Conservation (phyloP, 495 filamentous ascomycete genomes). For the Bryoglossum gracile region DNA sequence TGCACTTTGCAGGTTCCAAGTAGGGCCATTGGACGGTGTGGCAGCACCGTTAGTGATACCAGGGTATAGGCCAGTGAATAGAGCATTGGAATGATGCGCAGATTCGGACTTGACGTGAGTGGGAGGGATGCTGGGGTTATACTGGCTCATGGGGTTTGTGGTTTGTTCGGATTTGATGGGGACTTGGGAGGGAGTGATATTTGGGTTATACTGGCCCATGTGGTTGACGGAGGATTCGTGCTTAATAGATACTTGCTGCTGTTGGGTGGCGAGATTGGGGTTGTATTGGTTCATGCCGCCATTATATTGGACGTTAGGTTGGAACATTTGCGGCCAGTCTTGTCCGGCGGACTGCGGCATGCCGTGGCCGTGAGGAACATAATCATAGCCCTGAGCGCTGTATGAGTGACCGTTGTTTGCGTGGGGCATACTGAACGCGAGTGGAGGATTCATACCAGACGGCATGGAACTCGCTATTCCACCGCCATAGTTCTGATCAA, state of each 20-base stretch:
- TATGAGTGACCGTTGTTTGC: slow-evolving; percentile 31
- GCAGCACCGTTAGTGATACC: slow-evolving; percentile 30
- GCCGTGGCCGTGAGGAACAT: slow-evolving; percentile 20
- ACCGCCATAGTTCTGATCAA: slow-evolving; percentile 43
- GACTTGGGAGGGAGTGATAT: not conserved
- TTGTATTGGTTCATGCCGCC: slow-evolving; percentile 53
- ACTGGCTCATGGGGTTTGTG: slow-evolving; percentile 17
- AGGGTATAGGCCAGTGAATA: slow-evolving; percentile 35
- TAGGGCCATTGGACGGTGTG: slow-evolving; percentile 30
- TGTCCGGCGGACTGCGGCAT: slow-evolving; percentile 27
- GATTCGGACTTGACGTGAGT: slow-evolving; percentile 45
- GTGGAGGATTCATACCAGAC: slow-evolving; percentile 48
- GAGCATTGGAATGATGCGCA: slow-evolving; percentile 25
- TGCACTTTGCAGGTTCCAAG: slow-evolving; percentile 37
- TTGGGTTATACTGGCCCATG: not conserved
- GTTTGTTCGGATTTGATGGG: slow-evolving; percentile 2
- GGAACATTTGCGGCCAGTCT: slow-evolving; percentile 70
- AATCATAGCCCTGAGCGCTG: slow-evolving; percentile 25
- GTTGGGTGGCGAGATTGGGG: slow-evolving; percentile 39
- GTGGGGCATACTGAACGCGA: slow-evolving; percentile 50
- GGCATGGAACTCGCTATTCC: slow-evolving; percentile 45
- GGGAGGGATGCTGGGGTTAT: slow-evolving; percentile 10
- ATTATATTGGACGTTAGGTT: slow-evolving; percentile 56
- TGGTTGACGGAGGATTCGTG: slow-evolving; percentile 36
- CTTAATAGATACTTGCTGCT: slow-evolving; percentile 47